Conservation (phyloP, 352 stramenopile genomes). For the Phytophthora sojae region DNA sequence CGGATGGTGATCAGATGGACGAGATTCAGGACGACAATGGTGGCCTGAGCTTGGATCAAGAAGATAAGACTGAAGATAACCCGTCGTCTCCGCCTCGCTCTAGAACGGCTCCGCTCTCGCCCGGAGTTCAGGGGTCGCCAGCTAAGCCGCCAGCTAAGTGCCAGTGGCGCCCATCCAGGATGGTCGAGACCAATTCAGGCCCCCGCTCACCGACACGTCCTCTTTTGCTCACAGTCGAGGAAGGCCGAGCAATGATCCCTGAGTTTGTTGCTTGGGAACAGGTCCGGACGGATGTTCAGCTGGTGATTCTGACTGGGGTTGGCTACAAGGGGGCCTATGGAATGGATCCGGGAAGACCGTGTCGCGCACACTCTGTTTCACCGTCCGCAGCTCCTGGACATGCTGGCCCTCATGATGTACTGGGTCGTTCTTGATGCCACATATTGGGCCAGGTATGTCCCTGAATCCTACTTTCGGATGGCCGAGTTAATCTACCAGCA, state of each 20-base stretch:
- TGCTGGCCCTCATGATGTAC: conserved; percentile 1
- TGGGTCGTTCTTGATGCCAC: not conserved
- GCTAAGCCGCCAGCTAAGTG: not conserved
- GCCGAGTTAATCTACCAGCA: not conserved
- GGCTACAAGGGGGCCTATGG: not conserved
- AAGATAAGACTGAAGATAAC: not conserved
- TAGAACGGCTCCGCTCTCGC: not conserved
- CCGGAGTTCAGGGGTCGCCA: not conserved
- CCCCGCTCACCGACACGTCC: not conserved
- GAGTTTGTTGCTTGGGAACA: conserved; percentile 1
- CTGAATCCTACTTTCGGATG: not conserved
- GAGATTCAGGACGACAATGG: too few species aligned
- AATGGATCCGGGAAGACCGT: not conserved
- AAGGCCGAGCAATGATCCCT: not conserved
- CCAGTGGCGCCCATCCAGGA: not conserved
- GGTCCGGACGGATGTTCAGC: not conserved
- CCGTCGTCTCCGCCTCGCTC: not conserved
- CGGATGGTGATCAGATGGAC: too few species aligned
- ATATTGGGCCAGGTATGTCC: not conserved
- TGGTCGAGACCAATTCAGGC: not conserved
- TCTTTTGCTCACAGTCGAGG: not conserved
- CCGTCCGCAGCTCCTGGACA: not conserved
- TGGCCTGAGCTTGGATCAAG: not conserved
- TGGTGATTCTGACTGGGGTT: not conserved
- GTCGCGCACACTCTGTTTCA: not conserved